Evolutionary conservation across 805 yeast species (phyloP), one percentile per base, ranked within the genome.

Genomic region (Candida vaughaniae): DNA sequence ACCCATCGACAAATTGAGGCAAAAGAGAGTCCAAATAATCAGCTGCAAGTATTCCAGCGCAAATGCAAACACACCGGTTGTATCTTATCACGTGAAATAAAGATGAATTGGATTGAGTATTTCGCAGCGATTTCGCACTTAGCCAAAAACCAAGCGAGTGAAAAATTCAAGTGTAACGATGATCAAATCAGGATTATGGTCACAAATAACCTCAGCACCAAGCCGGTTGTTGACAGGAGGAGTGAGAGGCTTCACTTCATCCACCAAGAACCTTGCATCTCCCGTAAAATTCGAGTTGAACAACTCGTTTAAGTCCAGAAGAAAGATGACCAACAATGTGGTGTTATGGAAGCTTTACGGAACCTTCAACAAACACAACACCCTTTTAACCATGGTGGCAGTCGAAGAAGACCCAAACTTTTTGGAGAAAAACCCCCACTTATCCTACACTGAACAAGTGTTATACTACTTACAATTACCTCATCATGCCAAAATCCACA

Each of bases 391-490:
- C 8, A 71, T 87, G 36, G 76, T 85, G 11, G 82, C 85, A 3
- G 84, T 80, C 12, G 75, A 74, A 25, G 85, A 80, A 55, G 91
- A 84, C 53, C 56, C 64, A 35, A 76, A 80, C 44, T 79, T 70
- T 52, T 61, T 76, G 48, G 64, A 66, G 33, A 80, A 77, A 51
- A 79, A 82, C 55, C 71, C 78, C 18, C 60, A 69, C 28, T 55
- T 77, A 36, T 56, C 82, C 20, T 78, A 75, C 59, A 80, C 81
- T 58, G 80, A 88, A 43, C 69, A 86, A 62, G 84, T 85, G 34
- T 69, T 88, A 33, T 85, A 88, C 57, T 82, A 83, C 63, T 67
- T 87, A 49, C 79, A 83, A 44, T 75, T 90, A 33, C 93, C 89
- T 17, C 91, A 90, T 61, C 82, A 78, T 45, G 80, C 83, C 19